Base-by-base conservation (phyloP, 2,329 filamentous ascomycete species). In the Rutstroemia sydowiana region DNA sequence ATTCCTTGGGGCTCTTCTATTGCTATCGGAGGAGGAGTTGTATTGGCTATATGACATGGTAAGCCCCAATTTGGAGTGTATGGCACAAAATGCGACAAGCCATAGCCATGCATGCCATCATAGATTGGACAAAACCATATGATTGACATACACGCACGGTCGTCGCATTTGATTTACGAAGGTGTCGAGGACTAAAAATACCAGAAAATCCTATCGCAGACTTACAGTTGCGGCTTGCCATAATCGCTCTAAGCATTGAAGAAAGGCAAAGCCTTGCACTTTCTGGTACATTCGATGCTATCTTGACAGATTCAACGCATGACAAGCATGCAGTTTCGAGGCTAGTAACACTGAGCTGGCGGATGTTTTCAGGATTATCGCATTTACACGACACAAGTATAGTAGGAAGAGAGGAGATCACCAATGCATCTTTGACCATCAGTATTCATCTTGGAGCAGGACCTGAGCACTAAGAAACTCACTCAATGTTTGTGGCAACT, bases 321-420 rank as follows among this genome's bases (percentile, higher is more conserved):
- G 85, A 77, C 54, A 85, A 78, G 60, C 86, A 87, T 58, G 79
- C 74, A 45, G 78, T 70, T 63, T 87, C 83, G 52, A 93, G 76
- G 51, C 73, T 77, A 26, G 81, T 75, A 13, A 85, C 79, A 63
- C 92, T 82, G 51, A 95, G 75, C 65, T 88, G 79, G 63, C 86
- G 83, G 54, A 81, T 73, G 53, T 79, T 77, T 56, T 84, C 79
- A 44, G 85, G 82, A 46, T 82, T 79, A 68, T 96, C 92, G 73
- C 88, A 95, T 75, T 96, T 96, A 68, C 85, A 92, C 51, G 89
- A 88, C 47, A 95, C 87, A 39, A 96, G 78, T 56, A 92, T 77
- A 48, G 85, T 86, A 8, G 91, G 89, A 36, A 95, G 71, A 21
- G 78, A 77, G 16, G 85, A 82, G 61, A 84, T 85, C 53, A 82